A percentile compares a stretch with the other conserved stretches of the same genome.
Evolutionary conservation across 2,329 filamentous ascomycete genomes (phyloP).

Genomic region (Aspergillus sp.): DNA sequence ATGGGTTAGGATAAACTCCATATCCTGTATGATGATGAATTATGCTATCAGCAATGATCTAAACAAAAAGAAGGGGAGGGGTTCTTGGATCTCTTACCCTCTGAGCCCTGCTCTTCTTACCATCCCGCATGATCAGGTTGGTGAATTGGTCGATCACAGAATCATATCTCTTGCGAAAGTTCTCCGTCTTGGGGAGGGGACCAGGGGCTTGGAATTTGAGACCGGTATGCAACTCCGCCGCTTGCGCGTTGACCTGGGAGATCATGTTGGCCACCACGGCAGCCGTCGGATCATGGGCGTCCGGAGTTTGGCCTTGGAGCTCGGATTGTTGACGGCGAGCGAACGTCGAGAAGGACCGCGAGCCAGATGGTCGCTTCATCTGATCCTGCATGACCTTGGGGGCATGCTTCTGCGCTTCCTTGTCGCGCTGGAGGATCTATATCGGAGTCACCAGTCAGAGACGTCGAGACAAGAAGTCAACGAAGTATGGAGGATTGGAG

Average conservation of each 20-base stretch:
- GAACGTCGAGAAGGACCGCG: conserved; percentile 59
- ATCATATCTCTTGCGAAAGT: conserved; percentile 81
- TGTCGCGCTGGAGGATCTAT: conserved; percentile 65
- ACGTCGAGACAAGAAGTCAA: not conserved
- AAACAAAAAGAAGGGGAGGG: not conserved
- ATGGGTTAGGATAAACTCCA: conserved; percentile 76
- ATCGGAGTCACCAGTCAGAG: conserved; percentile 7
- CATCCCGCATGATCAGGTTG: conserved; percentile 85
- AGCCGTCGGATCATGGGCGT: conserved; percentile 29
- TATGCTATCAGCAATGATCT: not conserved
- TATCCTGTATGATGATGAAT: conserved; percentile 59
- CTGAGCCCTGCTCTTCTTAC: conserved; percentile 88
- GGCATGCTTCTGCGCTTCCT: conserved; percentile 60
- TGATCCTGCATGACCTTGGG: conserved; percentile 67
- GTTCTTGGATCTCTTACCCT: conserved; percentile 56
- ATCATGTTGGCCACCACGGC: conserved; percentile 39
- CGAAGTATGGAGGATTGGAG: not conserved
- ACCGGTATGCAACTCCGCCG: conserved; percentile 50
- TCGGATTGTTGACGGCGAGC: conserved; percentile 40
- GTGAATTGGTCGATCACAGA: conserved; percentile 83
- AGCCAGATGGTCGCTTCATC: conserved; percentile 46
- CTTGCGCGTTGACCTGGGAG: conserved; percentile 31
- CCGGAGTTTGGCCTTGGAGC: conserved; percentile 19
- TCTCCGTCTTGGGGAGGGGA: conserved; percentile 61
- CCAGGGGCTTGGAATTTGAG: conserved; percentile 76